Conservation (phyloP, 2,329 filamentous ascomycete genomes). For the Emergomyces pasteurianus region DNA sequence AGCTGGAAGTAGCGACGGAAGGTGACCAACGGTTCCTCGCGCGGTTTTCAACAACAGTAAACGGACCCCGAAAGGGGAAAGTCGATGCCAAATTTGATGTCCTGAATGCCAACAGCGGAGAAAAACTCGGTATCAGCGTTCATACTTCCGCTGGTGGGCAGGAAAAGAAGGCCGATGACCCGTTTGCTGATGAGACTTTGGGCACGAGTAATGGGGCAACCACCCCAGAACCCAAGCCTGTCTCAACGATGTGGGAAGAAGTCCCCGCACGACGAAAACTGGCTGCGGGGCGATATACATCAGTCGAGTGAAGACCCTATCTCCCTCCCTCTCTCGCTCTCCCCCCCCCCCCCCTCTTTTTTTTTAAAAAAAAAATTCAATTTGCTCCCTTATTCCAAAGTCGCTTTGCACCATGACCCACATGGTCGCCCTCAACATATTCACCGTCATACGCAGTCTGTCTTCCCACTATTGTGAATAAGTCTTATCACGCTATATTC, state of each 20-base stretch:
- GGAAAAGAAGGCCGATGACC: slow-evolving; percentile 27
- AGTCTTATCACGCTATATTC: background rate
- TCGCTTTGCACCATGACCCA: background rate
- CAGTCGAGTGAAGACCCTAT: slow-evolving; percentile 13
- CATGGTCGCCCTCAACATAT: background rate
- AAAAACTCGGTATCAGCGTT: slow-evolving; percentile 51
- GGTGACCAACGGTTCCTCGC: slow-evolving; percentile 66
- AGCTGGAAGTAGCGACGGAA: slow-evolving; percentile 41
- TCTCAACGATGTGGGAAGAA: slow-evolving; percentile 48
- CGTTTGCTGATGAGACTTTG: slow-evolving; percentile 36
- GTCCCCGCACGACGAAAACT: slow-evolving; percentile 56
- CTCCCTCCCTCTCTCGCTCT: background rate
- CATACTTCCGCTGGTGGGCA: slow-evolving; percentile 11
- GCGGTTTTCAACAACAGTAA: slow-evolving; percentile 62
- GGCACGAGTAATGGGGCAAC: slow-evolving; percentile 4
- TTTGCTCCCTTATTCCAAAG: background rate
- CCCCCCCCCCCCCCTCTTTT: too few relatives aligned
- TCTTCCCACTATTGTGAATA: background rate
- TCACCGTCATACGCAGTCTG: background rate
- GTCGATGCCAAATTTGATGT: slow-evolving; percentile 79
- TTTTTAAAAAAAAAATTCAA: too few relatives aligned
- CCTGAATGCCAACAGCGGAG: slow-evolving; percentile 41
- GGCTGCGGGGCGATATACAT: slow-evolving; percentile 64
- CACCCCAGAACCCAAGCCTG: slow-evolving; percentile 16
- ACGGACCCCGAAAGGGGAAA: slow-evolving; percentile 58